Conservation (phyloP, 2,329 filamentous ascomycete species). For the Diaporthe batatas region DNA sequence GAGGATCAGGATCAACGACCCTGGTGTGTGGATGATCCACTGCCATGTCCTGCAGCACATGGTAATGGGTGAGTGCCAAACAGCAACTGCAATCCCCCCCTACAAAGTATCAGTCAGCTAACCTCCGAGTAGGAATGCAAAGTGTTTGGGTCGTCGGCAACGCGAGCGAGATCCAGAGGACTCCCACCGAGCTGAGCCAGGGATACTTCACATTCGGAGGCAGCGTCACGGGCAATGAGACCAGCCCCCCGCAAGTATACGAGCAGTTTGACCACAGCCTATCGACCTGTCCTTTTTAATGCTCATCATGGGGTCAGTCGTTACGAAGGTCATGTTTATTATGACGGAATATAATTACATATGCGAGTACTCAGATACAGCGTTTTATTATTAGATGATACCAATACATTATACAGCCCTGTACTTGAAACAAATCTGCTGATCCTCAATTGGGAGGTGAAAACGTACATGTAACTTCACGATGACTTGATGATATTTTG, state of each 20-base stretch:
- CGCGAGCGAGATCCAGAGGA: slow-evolving; percentile 53
- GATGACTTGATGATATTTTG: too few relatives aligned
- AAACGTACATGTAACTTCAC: accelerated
- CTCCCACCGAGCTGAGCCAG: slow-evolving; percentile 52
- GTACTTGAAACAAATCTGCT: too few relatives aligned
- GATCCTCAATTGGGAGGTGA: too few relatives aligned
- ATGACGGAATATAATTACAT: not conserved
- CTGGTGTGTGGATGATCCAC: slow-evolving; percentile 74
- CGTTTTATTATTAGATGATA: slow-evolving; percentile 25
- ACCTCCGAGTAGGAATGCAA: slow-evolving; percentile 54
- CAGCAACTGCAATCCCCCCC: slow-evolving; percentile 44
- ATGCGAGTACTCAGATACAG: not conserved
- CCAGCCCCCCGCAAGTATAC: slow-evolving; percentile 19
- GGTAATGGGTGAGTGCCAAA: slow-evolving; percentile 62
- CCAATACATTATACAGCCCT: not conserved
- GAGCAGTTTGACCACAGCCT: slow-evolving; percentile 29
- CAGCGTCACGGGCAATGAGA: slow-evolving; percentile 58
- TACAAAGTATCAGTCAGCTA: slow-evolving; percentile 40
- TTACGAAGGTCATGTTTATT: not conserved
- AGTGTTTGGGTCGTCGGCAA: slow-evolving; percentile 58
- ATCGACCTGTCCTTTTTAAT: not conserved
- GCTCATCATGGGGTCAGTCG: too few relatives aligned
- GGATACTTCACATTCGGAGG: slow-evolving; percentile 61
- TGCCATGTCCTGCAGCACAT: slow-evolving; percentile 71
- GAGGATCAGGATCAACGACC: slow-evolving; percentile 62